A percentile compares a stretch with the other conserved stretches of the same genome.
phyloP scores from a whole-genome alignment of 306 rosid species.

The Rosa persica region DNA sequence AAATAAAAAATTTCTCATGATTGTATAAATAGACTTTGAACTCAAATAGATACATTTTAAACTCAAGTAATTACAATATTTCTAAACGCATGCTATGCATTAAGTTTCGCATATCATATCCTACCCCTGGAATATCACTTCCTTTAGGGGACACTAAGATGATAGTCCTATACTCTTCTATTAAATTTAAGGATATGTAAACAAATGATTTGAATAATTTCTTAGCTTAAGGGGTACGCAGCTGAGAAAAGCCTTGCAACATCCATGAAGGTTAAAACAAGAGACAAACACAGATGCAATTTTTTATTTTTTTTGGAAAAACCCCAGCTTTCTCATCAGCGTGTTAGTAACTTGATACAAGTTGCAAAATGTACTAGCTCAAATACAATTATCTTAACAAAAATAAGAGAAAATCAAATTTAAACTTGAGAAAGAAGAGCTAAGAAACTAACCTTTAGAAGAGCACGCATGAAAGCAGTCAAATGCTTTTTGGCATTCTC shows the following conservation, averaged over 20 bases:
- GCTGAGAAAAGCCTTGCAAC: background rate
- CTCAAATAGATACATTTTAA: background rate
- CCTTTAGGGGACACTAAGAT: background rate
- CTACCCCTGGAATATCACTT: background rate
- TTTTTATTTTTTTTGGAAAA: too few species aligned
- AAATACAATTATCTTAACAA: background rate
- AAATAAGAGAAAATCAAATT: background rate
- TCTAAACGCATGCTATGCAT: background rate
- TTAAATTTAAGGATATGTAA: background rate
- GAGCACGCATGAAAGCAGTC: constrained; percentile 75
- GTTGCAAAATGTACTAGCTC: background rate
- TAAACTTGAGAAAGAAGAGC: constrained; percentile 11
- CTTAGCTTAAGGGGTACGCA: background rate
- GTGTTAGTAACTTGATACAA: background rate
- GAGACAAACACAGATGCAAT: background rate
- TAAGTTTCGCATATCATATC: background rate
- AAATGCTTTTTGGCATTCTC: constrained; percentile 65
- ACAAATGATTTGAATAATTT: background rate
- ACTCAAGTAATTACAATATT: background rate
- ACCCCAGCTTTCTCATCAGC: background rate
- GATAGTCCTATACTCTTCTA: background rate
- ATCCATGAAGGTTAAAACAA: background rate
- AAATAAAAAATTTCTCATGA: background rate
- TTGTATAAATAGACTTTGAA: background rate
- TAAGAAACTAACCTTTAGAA: constrained; percentile 64